Base-by-base conservation (phyloP, 2,329 filamentous ascomycete genomes). In the Fusarium newnesense region DNA sequence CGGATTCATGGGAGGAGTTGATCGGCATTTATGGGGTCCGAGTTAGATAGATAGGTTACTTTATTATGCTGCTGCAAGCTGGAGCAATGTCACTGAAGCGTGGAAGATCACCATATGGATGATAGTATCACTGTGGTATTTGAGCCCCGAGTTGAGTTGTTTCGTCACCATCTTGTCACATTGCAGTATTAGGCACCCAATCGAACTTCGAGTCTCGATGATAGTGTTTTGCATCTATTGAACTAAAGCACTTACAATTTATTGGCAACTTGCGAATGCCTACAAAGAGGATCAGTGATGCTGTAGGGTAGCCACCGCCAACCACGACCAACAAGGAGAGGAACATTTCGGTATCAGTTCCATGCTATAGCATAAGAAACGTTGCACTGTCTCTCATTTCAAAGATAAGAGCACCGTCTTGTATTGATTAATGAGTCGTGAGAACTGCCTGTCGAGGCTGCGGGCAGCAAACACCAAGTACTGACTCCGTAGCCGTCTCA, bases 1-100 rank as follows among this genome's bases (percentile, higher is more conserved):
- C 58, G 70, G 57, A 28, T 49, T 52, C 54, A 40, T 56, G 46
- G 47, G 72, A 60, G 49, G 46, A 72, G 59, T 74, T 43, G 63
- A 28, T 47, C 44, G 65, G 71, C 46, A 74, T 73, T 69, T 47
- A 64, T 59, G 58, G 71, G 63, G 46, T 64, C 60, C 49, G 46
- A 72, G 67, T 71, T 64, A 74, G 67, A 71, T 68, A 73, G 71
- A 73, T 72, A 61, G 34, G 58, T 28, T 57, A 46, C 44, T 73
- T 74, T 70, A 54, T 72, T 73, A 49, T 37, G 42, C 56, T 50
- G 32, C 15, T 61, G 36, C 39, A 37, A 47, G 54, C 58, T 65
- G 54, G 54, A 37, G 60, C 37, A 49, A 58, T 44, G 32, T 57
- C 49, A 30, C 58, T 40, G 56, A 62, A 37, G 52, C 28, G 16